Conservation (phyloP, 164 flowering plant genomes). For the Liquidambar formosana region DNA sequence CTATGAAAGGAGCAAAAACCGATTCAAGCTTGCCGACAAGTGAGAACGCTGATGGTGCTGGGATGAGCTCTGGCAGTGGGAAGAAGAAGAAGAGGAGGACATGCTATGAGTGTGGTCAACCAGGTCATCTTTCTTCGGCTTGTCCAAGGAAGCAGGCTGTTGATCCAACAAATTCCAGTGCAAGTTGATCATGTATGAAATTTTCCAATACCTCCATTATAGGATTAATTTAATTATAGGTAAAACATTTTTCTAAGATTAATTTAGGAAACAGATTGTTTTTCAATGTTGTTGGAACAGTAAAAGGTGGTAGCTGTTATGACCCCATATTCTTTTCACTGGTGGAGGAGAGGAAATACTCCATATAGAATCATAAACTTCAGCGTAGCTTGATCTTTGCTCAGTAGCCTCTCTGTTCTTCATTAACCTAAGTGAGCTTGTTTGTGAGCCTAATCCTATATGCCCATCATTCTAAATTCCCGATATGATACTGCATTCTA, state of each 20-base stretch:
- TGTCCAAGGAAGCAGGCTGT: constrained; percentile 63
- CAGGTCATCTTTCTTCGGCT: constrained; percentile 74
- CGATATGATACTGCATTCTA: too few relatives aligned
- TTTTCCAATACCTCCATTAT: too few relatives aligned
- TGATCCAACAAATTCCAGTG: constrained; percentile 18
- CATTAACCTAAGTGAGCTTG: constrained; percentile 18
- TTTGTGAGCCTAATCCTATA: too few relatives aligned
- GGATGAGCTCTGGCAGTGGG: constrained; percentile 18
- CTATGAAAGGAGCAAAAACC: constrained; percentile 38
- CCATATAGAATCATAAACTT: too few relatives aligned
- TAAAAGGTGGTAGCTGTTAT: too few relatives aligned
- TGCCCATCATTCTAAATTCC: too few relatives aligned
- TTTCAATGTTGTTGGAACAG: too few relatives aligned
- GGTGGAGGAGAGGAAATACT: too few relatives aligned
- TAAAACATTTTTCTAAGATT: not conserved
- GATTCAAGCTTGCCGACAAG: not conserved
- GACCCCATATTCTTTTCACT: not conserved
- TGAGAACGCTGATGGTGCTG: constrained; percentile 11
- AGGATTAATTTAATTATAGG: too few relatives aligned
- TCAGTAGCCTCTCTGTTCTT: too few relatives aligned
- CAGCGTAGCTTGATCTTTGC: too few relatives aligned
- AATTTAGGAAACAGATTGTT: not conserved
- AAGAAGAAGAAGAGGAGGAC: constrained; percentile 72
- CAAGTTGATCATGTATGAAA: constrained; percentile 6
- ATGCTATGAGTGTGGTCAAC: constrained; percentile 77